Base-by-base conservation (phyloP, 768 basidiomycete genomes). In the Multifurca ochricompacta region DNA sequence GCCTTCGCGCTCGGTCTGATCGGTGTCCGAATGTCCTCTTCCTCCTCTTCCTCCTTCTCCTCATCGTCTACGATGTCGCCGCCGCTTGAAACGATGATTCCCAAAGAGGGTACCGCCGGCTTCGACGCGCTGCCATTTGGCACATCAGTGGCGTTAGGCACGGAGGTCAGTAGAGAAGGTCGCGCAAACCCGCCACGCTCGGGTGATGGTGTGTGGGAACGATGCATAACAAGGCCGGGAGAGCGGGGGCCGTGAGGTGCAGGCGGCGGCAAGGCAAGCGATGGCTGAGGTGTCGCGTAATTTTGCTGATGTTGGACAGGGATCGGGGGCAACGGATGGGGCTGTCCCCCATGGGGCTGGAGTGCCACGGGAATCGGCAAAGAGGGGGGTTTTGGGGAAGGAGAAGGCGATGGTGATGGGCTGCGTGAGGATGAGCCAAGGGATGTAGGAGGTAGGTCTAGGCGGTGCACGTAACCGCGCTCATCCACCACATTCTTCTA, bases 1-100 rank as follows among this genome's bases (percentile, higher is more conserved):
- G 92, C 91, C 67, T 94, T 96, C 32, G 79, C 85, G 66, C 89
- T 92, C 0, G 88, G 92, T 59, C 76, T 75, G 10, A 74, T 63
- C n/a, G 77, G 79, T 13, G 71, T 67, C 45, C 50, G 57, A 13
- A 63, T 48, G 4, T 72, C 64, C 5, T 67, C 70, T 14, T 74
- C 73, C 5, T 54, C 64, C 14, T 61, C 64, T 10, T 62, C 56
- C 10, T 36, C 40, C 7, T 51, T 34, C 2, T 16, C 19, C 5
- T 41, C 28, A 2, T 28, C 25, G 3, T 16, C n/a, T 16, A n/a
- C n/a, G n/a, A n/a, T n/a, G n/a, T n/a, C n/a, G n/a, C 50, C 34
- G 23, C 10, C 21, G n/a, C 25, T 27, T 3, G 34, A 9, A 36
- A 51, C 42, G 30, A 40, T 4, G 34, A 52, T 32, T 6, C 50